Evolutionary conservation across 2,329 filamentous ascomycete species (phyloP), one percentile per base, ranked within the genome.

Genomic region (Cercospora berteroae): DNA sequence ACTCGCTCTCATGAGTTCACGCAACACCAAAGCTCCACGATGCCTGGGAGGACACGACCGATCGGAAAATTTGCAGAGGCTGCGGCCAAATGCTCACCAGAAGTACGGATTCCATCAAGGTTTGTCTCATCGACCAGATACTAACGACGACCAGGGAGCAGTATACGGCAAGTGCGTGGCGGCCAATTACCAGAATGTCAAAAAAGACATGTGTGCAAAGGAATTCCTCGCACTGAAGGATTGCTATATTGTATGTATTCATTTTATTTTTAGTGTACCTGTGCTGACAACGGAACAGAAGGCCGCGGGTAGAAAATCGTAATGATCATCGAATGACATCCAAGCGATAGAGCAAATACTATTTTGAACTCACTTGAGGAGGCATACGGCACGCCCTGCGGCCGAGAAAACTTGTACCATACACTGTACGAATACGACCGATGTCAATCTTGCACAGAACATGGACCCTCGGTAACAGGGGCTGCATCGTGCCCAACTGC

Each of bases 131-230:
- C 33, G 55, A 23, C 20, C 18, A 60, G 1, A 58, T 39, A 67
- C 66, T 67, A 58, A 70, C 57, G 64, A 27, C 50, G 27, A 25
- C 10, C 25, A 98, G 94, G 90, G 92, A 62, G 85, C 92, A 2
- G 83, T 87, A 12, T 99, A 98, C 76, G 95, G 94, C 72, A 94
- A 93, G 83, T 99, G 95, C 78, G 89, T 99, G 71, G 86, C 94
- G 60, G 87, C 88, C 44, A 94, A 98, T 77, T 98, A 96, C 81
- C 94, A 94, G 77, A 88, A 93, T 4, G 88, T 97, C 3, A 87
- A 93, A 74, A 96, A 96, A 77, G 92, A 97, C 77, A 95, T 95
- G 83, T 99, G 95, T 76, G 84, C 85, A 4, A 88, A 88, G 66
- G 93, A 97, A 76, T 98, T 99, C 73, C 83, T 95, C 79, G 88